Conservation (phyloP, 2,329 filamentous ascomycete species). For the Neofusicoccum parvum region DNA sequence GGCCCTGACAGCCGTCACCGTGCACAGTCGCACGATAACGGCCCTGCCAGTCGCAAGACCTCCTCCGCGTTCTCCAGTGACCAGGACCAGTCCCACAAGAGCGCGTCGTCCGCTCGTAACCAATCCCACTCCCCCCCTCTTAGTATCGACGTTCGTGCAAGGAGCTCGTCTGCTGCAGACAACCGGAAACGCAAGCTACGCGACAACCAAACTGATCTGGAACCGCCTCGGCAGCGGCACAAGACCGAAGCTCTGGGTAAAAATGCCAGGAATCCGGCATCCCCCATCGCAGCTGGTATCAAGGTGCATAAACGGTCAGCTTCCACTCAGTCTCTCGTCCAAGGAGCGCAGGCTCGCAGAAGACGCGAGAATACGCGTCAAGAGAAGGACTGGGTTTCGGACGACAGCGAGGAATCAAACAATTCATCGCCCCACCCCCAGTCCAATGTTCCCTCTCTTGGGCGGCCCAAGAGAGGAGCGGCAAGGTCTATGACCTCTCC, state of each 20-base stretch:
- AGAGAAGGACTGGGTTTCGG: slow-evolving; percentile 34
- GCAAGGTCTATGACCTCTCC: slow-evolving; percentile 59
- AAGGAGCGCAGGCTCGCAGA: slow-evolving; percentile 34
- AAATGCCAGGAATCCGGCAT: slow-evolving; percentile 31
- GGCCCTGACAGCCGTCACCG: slow-evolving; percentile 8
- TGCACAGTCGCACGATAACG: slow-evolving; percentile 13
- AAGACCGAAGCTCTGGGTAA: slow-evolving; percentile 39
- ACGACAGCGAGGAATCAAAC: slow-evolving; percentile 18
- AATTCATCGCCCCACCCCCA: slow-evolving; percentile 39
- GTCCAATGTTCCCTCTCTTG: slow-evolving; percentile 50
- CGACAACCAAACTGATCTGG: slow-evolving; percentile 36
- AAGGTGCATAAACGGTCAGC: slow-evolving; percentile 42
- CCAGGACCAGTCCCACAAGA: slow-evolving; percentile 14
- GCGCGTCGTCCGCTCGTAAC: slow-evolving; percentile 1
- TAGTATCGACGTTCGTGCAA: slow-evolving; percentile 29
- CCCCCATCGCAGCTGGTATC: slow-evolving; percentile 37
- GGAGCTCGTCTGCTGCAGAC: slow-evolving; percentile 41
- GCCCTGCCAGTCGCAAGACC: slow-evolving; percentile 10
- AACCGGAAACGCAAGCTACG: slow-evolving; percentile 45
- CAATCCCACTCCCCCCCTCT: slow-evolving; percentile 16
- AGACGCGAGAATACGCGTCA: slow-evolving; percentile 36
- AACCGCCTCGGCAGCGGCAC: slow-evolving; percentile 43
- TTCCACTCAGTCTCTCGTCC: slow-evolving; percentile 39
- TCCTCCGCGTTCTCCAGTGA: slow-evolving; percentile 20
- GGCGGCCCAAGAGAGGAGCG: slow-evolving; percentile 54